Evolutionary conservation across 768 basidiomycete genomes (phyloP), one percentile per base, ranked within the genome.

Genomic region (Kwoniella sp.): DNA sequence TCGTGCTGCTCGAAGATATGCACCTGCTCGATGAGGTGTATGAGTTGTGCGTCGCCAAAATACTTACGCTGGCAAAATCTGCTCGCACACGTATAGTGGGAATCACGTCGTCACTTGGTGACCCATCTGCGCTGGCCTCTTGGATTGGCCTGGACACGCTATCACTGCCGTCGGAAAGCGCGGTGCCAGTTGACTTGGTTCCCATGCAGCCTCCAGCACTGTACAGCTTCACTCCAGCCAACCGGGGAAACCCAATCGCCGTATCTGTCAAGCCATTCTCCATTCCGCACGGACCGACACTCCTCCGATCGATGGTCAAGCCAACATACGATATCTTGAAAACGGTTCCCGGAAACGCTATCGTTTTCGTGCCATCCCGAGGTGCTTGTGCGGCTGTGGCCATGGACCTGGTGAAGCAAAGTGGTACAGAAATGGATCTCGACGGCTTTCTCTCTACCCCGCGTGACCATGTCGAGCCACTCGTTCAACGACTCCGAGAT

Each of bases 221-320:
- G 27, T 84, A 85, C 70, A 83, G 81, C 68, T 95, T 99, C 79
- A 79, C 82, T 5, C 87, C 92, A 1, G 81, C 78, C 36, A 86
- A 89, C 63, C 84, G 92, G 31, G 88, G 89, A 53, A 87, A 89
- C 61, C 80, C 88, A 0, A 76, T 98, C 17, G 76, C 77, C 7
- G 79, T 83, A 26, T 80, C 80, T 15, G 80, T 83, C 11, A 84
- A 87, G 48, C 80, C 88, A 0, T 96, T 93, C 76, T 85, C 84
- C 15, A 86, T 90, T 38, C 82, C 89, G 0, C 84, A 90, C 63
- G 95, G 92, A 3, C 80, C 86, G 0, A 83, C 88, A 0, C 78
- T 98, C 17, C 84, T 90, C 75, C 92, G 91, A 65, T 81, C 84
- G 2, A 95, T 98, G 85, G 82, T 87, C 40, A 92, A 89, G 69